Percentiles rank a stretch among this genome's conserved stretches.
phyloP scores from a whole-genome alignment of 2,329 filamentous ascomycete genomes.

The Alternaria sp. region DNA sequence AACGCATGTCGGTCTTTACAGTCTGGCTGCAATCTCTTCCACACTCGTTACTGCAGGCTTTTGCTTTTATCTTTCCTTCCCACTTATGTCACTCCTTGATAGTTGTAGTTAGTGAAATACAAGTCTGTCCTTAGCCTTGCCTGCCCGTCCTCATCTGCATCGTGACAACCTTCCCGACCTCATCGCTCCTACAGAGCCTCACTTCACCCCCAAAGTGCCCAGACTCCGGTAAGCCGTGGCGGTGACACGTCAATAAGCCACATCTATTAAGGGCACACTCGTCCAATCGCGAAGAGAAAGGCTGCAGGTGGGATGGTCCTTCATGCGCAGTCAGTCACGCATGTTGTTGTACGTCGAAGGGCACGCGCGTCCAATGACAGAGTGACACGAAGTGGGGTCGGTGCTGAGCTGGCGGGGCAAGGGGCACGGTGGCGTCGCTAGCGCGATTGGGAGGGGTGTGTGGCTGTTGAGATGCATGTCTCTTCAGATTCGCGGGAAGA shows the following conservation, averaged over 20 bases:
- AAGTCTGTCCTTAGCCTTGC: not conserved
- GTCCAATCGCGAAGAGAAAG: not conserved
- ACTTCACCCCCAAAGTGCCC: not conserved
- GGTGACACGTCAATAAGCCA: not conserved
- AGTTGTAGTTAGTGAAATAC: not conserved
- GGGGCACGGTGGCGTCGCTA: conserved; percentile 2
- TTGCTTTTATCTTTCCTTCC: not conserved
- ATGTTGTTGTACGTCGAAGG: not conserved
- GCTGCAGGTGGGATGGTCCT: not conserved
- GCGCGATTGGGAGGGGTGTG: not conserved
- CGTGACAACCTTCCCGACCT: not conserved
- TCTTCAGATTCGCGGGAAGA: rapidly evolving
- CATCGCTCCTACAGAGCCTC: not conserved
- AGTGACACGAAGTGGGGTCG: not conserved
- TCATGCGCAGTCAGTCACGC: not conserved
- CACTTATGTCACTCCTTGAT: not conserved
- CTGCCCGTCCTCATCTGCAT: not conserved
- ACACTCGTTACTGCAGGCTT: not conserved
- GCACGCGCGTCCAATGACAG: not conserved
- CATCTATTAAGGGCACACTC: not conserved
- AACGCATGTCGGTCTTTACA: not conserved
- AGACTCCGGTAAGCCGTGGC: not conserved
- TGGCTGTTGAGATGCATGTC: not conserved
- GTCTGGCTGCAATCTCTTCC: no score
- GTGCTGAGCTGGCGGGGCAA: not conserved